A percentile compares a stretch with the other conserved stretches of the same genome.
Conservation (phyloP, 371 early-diverging fungal species). For the Mortierella sp. region DNA sequence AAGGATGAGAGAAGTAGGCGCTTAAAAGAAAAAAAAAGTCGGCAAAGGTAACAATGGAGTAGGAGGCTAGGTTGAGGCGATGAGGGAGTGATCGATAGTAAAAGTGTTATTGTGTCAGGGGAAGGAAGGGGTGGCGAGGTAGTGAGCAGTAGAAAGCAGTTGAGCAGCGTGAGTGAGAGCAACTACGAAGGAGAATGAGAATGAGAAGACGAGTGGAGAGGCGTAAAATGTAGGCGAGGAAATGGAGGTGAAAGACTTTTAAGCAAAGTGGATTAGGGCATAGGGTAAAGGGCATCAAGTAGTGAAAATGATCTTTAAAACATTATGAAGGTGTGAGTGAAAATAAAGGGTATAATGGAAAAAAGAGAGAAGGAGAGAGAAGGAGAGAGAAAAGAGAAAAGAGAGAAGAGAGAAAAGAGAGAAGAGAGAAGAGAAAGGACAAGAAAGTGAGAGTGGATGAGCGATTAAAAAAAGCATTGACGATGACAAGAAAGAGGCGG, state of each 20-base stretch:
- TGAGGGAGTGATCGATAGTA: no score
- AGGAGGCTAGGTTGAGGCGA: no score
- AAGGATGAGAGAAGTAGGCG: no score
- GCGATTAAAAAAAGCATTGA: no score
- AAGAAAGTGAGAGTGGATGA: no score
- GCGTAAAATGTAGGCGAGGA: not conserved
- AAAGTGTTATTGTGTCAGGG: no score
- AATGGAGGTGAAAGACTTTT: not conserved
- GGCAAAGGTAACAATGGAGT: no score
- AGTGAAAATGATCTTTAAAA: constrained; percentile 15
- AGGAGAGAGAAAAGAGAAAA: not conserved
- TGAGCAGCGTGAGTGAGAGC: not conserved
- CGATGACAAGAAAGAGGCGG: no score
- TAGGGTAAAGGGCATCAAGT: not conserved
- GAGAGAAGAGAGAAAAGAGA: not conserved
- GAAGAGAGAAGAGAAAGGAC: not conserved
- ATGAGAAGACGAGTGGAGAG: not conserved
- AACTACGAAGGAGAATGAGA: not conserved
- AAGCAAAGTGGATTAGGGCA: not conserved
- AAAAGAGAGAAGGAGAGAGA: not conserved
- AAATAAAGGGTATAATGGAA: not conserved
- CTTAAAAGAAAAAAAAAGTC: no score
- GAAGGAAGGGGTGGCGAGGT: no score
- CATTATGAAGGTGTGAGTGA: not conserved
- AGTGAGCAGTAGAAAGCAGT: no score